Evolutionary conservation across 371 early-diverging fungal species (phyloP).

Genomic region (Parasitella parasitica): DNA sequence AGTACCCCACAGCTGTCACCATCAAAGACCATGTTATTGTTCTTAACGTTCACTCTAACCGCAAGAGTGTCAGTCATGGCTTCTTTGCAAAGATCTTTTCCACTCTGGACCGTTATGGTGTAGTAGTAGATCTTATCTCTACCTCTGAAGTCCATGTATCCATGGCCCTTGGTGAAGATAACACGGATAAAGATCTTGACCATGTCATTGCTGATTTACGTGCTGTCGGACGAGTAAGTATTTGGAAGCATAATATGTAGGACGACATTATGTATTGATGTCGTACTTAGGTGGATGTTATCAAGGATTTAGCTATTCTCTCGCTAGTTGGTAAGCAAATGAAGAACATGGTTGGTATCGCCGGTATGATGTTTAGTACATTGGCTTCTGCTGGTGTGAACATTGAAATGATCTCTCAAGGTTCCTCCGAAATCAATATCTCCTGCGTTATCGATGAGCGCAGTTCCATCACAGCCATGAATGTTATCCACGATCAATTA

Average conservation of each 20-base stretch:
- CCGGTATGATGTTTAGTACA: conserved; percentile 91
- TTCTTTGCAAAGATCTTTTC: conserved; percentile 95
- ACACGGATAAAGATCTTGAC: conserved; percentile 62
- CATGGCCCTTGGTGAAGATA: conserved; percentile 85
- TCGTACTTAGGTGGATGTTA: conserved; percentile 59
- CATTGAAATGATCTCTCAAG: conserved; percentile 98
- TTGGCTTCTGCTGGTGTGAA: conserved; percentile 89
- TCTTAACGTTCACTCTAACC: conserved; percentile 93
- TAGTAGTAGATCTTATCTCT: conserved; percentile 94
- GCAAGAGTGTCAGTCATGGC: conserved; percentile 92
- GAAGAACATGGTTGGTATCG: conserved; percentile 95
- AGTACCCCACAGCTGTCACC: conserved; percentile 94
- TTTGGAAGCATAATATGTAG: neutral
- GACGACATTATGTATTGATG: neutral
- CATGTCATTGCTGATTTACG: conserved; percentile 69
- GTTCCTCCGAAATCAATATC: conserved; percentile 96
- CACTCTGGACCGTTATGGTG: conserved; percentile 82
- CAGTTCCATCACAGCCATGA: conserved; percentile 75
- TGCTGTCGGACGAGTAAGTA: conserved; percentile 66
- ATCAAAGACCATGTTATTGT: conserved; percentile 94
- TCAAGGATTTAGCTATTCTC: conserved; percentile 88
- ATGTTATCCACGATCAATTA: conserved; percentile 83
- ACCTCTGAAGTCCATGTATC: conserved; percentile 96
- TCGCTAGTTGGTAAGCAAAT: conserved; percentile 95
- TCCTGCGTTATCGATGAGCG: conserved; percentile 89